Percentiles rank a stretch among this genome's conserved stretches.
phyloP scores from a whole-genome alignment of 2,329 filamentous ascomycete species.

The Rhinocladiella mackenziei region DNA sequence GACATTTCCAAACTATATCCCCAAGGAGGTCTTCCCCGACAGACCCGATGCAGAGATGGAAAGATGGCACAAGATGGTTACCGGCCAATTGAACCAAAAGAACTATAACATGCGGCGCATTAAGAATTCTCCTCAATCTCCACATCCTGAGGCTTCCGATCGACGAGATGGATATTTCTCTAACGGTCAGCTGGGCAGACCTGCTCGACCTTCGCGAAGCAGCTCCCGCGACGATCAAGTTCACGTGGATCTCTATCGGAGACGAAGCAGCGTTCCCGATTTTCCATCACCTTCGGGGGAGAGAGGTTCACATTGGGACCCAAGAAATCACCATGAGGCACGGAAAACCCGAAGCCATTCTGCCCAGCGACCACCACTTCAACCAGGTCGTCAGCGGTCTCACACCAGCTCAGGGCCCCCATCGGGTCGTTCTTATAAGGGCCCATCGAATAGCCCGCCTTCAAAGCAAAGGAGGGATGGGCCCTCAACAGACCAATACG shows the following conservation, averaged over 20 bases:
- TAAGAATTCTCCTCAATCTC: conserved; percentile 33
- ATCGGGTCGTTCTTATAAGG: conserved; percentile 3
- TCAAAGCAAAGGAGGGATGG: conserved; percentile 7
- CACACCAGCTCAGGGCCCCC: conserved; percentile 17
- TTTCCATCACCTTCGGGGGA: conserved; percentile 24
- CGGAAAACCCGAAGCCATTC: conserved; percentile 26
- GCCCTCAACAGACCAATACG: conserved; percentile 9
- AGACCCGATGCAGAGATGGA: conserved; percentile 75
- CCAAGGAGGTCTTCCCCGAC: conserved; percentile 68
- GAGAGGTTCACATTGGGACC: conserved; percentile 18
- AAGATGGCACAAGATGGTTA: conserved; percentile 77
- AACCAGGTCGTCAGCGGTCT: conserved; percentile 22
- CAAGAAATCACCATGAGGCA: conserved; percentile 11
- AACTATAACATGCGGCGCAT: conserved; percentile 43
- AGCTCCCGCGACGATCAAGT: conserved; percentile 23
- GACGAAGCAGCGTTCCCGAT: conserved; percentile 28
- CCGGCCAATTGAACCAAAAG: conserved; percentile 64
- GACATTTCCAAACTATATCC: conserved; percentile 57
- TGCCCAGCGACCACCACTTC: conserved; percentile 19
- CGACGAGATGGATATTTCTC: conserved; percentile 28
- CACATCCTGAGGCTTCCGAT: conserved; percentile 27
- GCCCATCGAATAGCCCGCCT: conserved; percentile 11
- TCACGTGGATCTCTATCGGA: conserved; percentile 15
- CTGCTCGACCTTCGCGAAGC: conserved; percentile 14
- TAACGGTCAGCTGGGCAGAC: conserved; percentile 6